Base-by-base conservation (phyloP, 2,329 filamentous ascomycete species). In the Sclerotinia trifoliorum region DNA sequence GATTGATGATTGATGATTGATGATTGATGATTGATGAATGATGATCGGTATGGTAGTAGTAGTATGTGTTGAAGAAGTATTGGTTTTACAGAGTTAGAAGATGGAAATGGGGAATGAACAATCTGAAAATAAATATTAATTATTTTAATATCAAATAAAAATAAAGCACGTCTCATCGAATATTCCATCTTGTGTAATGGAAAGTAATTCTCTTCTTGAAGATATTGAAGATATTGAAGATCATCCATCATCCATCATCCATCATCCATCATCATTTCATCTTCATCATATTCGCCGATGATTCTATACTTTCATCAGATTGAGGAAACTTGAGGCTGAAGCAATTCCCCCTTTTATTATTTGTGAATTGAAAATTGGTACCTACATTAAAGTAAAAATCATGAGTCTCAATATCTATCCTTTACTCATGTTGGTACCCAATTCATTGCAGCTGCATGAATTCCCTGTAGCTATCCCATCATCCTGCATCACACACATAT, bases 21-120 rank as follows among this genome's bases (percentile, higher is more conserved):
- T n/a, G n/a, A n/a, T n/a, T n/a, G n/a, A n/a, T n/a, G n/a, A n/a
- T n/a, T n/a, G n/a, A n/a, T n/a, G n/a, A n/a, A n/a, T n/a, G n/a
- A 13, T 35, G 32, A 35, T 29, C 2, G 29, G 6, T 35, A 8
- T 35, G 32, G 11, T 32, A 21, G 51, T n/a, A n/a, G 21, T 54
- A 58, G 69, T 26, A 74, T 75, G 73, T 76, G 74, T 74, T 73
- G 69, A 44, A 44, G 66, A 29, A 67, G 73, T 70, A 75, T 76
- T 76, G 74, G 74, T 68, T 67, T 63, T 69, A 35, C 29, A 62
- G 24, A 44, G n/a, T 8, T 26, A 56, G 52, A 35, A 13, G 60
- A 35, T 29, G 32, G 32, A 35, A 35, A n/a, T n/a, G 7, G 8
- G 0, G 35, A 35, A 19, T 46, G 6, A 11, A 5, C 2, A 19